These are phyloP conservation scores for Colletotrichum phormii DNA, from an alignment of 2,329 filamentous ascomycete species.

Conservation along the genomic window DNA sequence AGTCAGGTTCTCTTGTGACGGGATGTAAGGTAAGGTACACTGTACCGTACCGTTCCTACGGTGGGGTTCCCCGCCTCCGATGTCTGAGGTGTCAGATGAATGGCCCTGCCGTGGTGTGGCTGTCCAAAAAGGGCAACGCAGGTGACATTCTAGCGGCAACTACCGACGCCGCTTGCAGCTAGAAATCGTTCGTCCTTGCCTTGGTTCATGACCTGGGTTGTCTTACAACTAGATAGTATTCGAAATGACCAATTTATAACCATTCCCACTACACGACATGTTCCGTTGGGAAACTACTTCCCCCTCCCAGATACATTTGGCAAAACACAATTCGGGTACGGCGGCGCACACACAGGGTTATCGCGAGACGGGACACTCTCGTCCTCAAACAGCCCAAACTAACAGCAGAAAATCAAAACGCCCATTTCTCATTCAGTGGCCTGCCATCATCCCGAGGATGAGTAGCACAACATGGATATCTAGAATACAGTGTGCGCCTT, in stretches of 20 bases:
- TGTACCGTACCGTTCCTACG: background rate
- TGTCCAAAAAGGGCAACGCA: background rate
- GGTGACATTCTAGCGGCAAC: background rate
- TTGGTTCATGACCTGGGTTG: too few relatives aligned
- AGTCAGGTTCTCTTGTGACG: background rate
- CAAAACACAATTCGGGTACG: background rate
- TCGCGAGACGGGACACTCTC: background rate
- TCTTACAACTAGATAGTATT: too few relatives aligned
- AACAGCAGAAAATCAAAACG: background rate
- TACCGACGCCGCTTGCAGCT: slow-evolving; percentile 2
- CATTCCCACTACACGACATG: too few relatives aligned
- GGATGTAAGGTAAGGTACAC: background rate
- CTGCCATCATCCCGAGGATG: background rate
- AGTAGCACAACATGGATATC: slow-evolving; percentile 22
- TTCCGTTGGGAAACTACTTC: background rate
- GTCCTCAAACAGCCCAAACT: background rate
- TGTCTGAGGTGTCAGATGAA: background rate
- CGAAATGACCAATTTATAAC: too few relatives aligned
- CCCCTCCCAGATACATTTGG: background rate
- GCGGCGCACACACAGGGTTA: background rate
- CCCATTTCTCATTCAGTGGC: background rate
- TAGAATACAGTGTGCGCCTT: slow-evolving; percentile 23
- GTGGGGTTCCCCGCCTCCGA: background rate
- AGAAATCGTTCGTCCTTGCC: background rate
- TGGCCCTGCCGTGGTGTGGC: slow-evolving; percentile 1